phyloP scores from a whole-genome alignment of 257 asterid species.

The Datura wrightii region DNA sequence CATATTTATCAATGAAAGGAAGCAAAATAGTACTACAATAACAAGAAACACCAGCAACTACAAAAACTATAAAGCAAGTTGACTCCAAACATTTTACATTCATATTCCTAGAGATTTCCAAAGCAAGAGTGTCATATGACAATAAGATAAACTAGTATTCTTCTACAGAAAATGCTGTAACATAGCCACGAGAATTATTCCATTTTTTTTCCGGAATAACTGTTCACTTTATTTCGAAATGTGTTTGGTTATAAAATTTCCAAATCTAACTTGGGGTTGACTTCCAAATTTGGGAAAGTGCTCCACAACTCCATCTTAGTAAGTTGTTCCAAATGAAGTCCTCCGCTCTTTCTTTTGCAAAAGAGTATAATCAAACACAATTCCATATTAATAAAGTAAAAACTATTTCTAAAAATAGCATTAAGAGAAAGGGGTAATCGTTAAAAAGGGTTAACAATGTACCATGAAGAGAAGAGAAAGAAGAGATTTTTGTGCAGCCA shows the following conservation, averaged over 20 bases:
- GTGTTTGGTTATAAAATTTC: too few species aligned
- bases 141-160: not conserved
- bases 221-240: too few species aligned
- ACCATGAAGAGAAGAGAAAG: conserved; percentile 52
- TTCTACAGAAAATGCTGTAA: not conserved
- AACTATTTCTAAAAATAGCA: not conserved
- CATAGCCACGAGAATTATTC: too few species aligned
- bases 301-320: too few species aligned
- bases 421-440: not conserved
- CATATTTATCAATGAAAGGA: not conserved
- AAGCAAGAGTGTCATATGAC: not conserved
- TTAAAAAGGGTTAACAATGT: conserved; percentile 35
- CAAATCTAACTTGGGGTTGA: too few species aligned
- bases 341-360: too few species aligned
- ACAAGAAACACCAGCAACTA: not conserved
- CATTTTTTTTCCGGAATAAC: too few species aligned
- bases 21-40: not conserved
- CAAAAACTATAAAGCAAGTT: not conserved
- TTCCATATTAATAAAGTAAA: too few species aligned
- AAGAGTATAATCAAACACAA: too few species aligned
- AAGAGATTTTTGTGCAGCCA: conserved; percentile 41
- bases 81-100: not conserved
- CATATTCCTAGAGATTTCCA: not conserved
- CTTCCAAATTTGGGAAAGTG: too few species aligned
- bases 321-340: too few species aligned